Evolutionary conservation across 345 rosid species (phyloP), one percentile per base, ranked within the genome.

Genomic region (Gossypium australe): DNA sequence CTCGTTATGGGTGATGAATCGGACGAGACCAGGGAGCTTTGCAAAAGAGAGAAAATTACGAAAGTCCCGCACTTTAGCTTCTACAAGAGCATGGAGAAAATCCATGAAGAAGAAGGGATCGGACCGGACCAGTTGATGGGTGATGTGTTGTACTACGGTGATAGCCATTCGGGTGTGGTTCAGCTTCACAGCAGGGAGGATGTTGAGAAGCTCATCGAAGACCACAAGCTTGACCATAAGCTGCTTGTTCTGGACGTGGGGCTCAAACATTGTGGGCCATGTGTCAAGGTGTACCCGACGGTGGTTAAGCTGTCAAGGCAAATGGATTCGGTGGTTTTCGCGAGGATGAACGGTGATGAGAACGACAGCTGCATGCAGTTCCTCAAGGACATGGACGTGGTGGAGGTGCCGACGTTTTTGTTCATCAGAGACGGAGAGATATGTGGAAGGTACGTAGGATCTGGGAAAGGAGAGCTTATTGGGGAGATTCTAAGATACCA

Each of bases 281-380:
- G 98, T 77, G 98, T 94, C 47, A 92, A 94, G 80, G 98, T 94
- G 20, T 94, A 94, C 72, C 98, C 98, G 49, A 89, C 97, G 52
- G 97, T 90, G 66, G 1, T 89, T 3, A 94, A 90, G 76, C 77
- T 94, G 78, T 92, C 98, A 12, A 82, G 86, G 74, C 90, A 88
- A 78, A 92, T 94, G 97, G 97, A 91, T 18, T 68, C 89, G 1
- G 95, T 79, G 71, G 94, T 87, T 74, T 94, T 92, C 24, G 95
- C 97, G 3, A 78, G 98, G 68, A 92, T 94, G 97, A 90, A 92
- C 81, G 98, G 97, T 0, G 97, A 94, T 77, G 97, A 94, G 86
- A 94, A 92, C 70, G 97, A 89, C 4, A 92, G 97, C 78, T 94
- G 98, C 78, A 92, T 94, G 97, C 80, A 78, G 83, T 94, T 88